Evolutionary conservation across 2,329 filamentous ascomycete species (phyloP).

Genomic region (Hirsutella rhossiliensis): DNA sequence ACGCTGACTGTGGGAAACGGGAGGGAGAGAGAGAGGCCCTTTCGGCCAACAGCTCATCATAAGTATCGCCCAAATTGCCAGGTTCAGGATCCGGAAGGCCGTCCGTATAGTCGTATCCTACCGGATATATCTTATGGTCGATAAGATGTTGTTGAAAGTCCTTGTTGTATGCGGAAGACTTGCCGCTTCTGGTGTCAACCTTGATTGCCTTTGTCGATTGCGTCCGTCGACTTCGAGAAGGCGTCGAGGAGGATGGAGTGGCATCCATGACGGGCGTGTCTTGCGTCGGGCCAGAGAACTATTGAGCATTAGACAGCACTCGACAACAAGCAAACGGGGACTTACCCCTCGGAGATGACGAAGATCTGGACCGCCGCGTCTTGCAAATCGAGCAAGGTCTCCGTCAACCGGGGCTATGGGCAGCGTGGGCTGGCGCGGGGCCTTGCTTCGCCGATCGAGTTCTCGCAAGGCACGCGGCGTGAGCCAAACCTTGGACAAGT

Average conservation of each 20-base stretch:
- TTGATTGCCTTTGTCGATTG: neutral
- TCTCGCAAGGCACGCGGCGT: constrained; percentile 14
- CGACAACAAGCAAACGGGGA: too few relatives aligned
- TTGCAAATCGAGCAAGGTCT: neutral
- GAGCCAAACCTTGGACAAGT: constrained; percentile 13
- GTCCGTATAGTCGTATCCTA: neutral
- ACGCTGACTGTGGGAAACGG: neutral
- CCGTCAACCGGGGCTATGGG: neutral
- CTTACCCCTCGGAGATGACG: neutral
- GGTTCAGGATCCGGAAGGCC: constrained; percentile 1
- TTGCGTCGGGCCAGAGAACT: too few relatives aligned
- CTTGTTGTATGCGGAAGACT: constrained; percentile 2
- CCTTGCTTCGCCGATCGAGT: constrained; percentile 11
- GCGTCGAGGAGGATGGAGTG: neutral
- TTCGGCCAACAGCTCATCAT: neutral
- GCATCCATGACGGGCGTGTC: too few relatives aligned
- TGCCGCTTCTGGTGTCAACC: neutral
- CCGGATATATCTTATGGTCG: constrained; percentile 3
- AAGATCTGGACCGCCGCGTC: neutral
- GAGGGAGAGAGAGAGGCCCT: constrained; percentile 5
- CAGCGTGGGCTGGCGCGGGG: too few relatives aligned
- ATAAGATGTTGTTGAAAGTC: constrained; percentile 4
- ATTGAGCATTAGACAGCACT: too few relatives aligned
- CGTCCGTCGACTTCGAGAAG: neutral
- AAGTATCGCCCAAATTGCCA: constrained; percentile 1